A percentile compares a stretch with the other conserved stretches of the same genome.
Evolutionary conservation across 164 flowering plant genomes (phyloP).

Genomic region (Piper betle): DNA sequence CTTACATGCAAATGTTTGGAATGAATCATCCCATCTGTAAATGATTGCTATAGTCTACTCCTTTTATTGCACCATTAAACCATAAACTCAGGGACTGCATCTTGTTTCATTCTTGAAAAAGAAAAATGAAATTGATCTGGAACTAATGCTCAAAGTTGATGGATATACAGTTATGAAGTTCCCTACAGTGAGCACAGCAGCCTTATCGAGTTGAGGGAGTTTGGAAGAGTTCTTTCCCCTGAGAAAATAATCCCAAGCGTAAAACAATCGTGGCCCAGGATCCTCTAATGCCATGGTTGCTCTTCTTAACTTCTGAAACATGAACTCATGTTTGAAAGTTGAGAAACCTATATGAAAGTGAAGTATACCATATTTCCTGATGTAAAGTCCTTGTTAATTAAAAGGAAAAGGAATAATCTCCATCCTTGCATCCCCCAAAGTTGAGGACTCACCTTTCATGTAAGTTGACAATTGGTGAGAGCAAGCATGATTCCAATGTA

Average conservation of each 20-base stretch:
- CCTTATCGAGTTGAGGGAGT: conserved; percentile 70
- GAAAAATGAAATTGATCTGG: no score
- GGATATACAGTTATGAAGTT: conserved; percentile 72
- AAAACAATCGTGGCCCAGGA: conserved; percentile 61
- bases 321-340: background rate
- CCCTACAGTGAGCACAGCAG: conserved; percentile 94
- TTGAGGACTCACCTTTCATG: no score
- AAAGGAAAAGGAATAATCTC: background rate
- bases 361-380: background rate
- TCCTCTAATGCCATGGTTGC: conserved; percentile 54
- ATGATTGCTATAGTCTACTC: no score
- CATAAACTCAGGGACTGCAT: no score
- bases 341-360: background rate
- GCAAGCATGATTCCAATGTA: no score
- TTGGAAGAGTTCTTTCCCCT: conserved; percentile 70
- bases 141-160: background rate
- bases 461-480: no score
- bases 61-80: no score
- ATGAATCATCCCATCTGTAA: no score
- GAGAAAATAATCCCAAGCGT: conserved; percentile 72
- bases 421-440: no score
- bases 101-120: no score
- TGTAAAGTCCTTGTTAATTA: background rate
- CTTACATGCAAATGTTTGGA: no score
- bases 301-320: conserved; percentile 26